These are phyloP conservation scores for Pseudoperonospora humuli DNA, from an alignment of 352 stramenopile genomes.

Conservation along the genomic window DNA sequence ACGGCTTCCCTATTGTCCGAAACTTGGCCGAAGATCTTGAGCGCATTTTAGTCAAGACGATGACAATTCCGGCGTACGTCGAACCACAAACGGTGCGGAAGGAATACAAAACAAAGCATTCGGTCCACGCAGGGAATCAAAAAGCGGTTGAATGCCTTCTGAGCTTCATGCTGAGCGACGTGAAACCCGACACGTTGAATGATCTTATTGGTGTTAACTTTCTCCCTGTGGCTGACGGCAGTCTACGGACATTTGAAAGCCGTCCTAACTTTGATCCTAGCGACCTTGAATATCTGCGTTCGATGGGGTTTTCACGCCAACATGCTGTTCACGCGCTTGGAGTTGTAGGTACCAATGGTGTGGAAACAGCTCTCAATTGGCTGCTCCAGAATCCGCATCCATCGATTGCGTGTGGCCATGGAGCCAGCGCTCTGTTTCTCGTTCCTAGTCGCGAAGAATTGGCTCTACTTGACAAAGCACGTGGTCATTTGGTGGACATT, in stretches of 20 bases:
- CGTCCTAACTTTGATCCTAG: conserved; percentile 15
- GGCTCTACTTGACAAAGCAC: conserved; percentile 32
- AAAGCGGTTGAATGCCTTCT: conserved; percentile 31
- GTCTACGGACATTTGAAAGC: conserved; percentile 31
- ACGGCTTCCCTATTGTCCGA: conserved; percentile 36
- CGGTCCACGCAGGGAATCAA: conserved; percentile 32
- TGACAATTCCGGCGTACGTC: conserved; percentile 35
- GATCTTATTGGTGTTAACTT: conserved; percentile 42
- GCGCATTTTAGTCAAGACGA: conserved; percentile 37
- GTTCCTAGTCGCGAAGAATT: conserved; percentile 41
- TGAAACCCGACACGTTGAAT: conserved; percentile 14
- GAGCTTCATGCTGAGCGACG: conserved; percentile 45
- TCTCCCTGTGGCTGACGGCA: conserved; percentile 50
- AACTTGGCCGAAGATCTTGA: conserved; percentile 46
- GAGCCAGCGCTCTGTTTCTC: conserved; percentile 23
- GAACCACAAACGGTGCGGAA: conserved; percentile 27
- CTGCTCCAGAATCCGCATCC: conserved; percentile 50
- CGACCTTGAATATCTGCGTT: conserved; percentile 42
- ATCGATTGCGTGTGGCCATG: conserved; percentile 16
- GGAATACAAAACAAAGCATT: conserved; percentile 33
- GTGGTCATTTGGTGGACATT: conserved; percentile 32
- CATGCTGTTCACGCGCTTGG: conserved; percentile 35
- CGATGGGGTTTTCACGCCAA: conserved; percentile 57
- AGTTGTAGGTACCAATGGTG: conserved; percentile 22
- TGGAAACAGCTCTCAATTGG: conserved; percentile 62